Evolutionary conservation across 2,329 filamentous ascomycete species (phyloP), one percentile per base, ranked within the genome.

Genomic region (Fusarium pseudograminearum): DNA sequence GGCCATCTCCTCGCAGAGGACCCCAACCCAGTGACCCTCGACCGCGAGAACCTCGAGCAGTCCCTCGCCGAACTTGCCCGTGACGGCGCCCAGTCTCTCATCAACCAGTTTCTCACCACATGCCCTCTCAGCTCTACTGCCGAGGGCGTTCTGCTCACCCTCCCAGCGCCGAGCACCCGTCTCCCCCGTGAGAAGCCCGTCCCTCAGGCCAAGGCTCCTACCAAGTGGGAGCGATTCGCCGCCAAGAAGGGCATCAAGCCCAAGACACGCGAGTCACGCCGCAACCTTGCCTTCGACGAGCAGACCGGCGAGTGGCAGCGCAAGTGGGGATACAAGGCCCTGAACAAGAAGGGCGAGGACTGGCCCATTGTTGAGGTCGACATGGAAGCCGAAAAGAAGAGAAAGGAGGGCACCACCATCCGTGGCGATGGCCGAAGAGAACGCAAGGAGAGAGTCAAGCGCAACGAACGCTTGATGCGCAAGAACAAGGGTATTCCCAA

Each of bases 221-320:
- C 95, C 62, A 97, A 94, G 80, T 99, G 96, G 96, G 91, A 97
- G 84, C 89, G 91, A 76, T 99, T 99, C 83, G 96, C 96, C 46
- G 91, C 90, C 80, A 97, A 97, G 89, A 97, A 98, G 87, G 96
- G 96, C 58, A 98, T 99, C 83, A 93, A 92, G 83, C 89, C 90
- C 81, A 97, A 94, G 87, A 91, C 89, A 72, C 89, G 91, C 72
- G 93, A 96, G 78, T 86, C 90, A 80, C 87, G 89, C 67, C 80
- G 85, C 81, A 86, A 97, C 83, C 83, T 94, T 74, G 89, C 91
- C 59, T 98, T 91, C 80, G 93, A 98, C 80, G 93, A 97, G 81
- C 89, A 86, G 62, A 92, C 84, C 33, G 92, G 93, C 71, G 92
- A 96, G 79, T 98, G 94, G 93, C 92, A 93, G 78, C 91, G 93